Evolutionary conservation across 305 asterid species (phyloP).

Genomic region (Striga hermonthica): DNA sequence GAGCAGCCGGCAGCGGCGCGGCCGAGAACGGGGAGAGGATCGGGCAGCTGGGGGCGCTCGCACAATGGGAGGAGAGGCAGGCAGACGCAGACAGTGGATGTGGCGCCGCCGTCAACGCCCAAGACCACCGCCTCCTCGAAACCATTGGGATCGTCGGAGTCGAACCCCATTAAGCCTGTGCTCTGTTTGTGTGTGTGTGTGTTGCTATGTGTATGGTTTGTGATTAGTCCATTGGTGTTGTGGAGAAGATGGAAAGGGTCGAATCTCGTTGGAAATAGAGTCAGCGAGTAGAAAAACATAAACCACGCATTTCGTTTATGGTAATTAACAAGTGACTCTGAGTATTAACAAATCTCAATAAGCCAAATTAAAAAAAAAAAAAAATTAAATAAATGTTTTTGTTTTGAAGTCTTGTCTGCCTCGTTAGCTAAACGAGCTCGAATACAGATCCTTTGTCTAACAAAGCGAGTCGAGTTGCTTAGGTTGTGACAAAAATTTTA

Average conservation of each 20-base stretch:
- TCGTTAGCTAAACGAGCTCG: no score
- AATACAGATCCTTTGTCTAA: no score
- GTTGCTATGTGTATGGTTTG: conserved; percentile 8
- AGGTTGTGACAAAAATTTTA: no score
- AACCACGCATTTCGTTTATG: no score
- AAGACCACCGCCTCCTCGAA: conserved; percentile 51
- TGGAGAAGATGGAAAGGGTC: not conserved
- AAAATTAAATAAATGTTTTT: no score
- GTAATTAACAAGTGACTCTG: no score
- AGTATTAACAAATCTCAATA: no score
- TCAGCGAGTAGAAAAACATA: no score
- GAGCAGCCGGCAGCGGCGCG: conserved; percentile 87
- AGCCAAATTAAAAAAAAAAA: no score
- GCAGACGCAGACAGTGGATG: conserved; percentile 87
- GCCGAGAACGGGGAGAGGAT: conserved; percentile 66
- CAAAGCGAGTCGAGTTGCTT: no score
- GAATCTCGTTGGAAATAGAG: no score
- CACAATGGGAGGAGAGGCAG: conserved; percentile 57
- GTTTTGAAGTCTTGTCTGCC: no score
- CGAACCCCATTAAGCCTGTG: conserved; percentile 42
- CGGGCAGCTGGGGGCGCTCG: conserved; percentile 51
- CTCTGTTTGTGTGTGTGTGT: not conserved
- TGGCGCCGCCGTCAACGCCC: conserved; percentile 92
- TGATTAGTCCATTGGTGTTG: conserved; percentile 27
- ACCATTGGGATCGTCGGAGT: conserved; percentile 30